Evolutionary conservation across 352 stramenopile genomes (phyloP).

Genomic region (Globisporangium barbulae): DNA sequence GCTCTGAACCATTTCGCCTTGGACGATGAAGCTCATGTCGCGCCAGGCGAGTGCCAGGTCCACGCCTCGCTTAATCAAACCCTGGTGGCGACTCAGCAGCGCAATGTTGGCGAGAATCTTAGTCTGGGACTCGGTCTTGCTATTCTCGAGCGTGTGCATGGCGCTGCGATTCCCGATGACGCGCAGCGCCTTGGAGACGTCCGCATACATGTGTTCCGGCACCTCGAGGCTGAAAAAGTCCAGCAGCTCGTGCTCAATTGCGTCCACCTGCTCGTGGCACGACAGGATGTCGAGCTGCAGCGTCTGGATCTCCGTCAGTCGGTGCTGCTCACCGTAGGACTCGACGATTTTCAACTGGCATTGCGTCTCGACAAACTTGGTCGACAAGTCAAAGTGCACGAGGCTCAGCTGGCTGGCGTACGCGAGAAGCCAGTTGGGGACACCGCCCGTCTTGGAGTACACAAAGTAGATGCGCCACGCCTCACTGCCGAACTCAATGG

Average conservation of each 20-base stretch:
- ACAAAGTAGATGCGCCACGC: conserved; percentile 45
- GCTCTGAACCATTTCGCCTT: neutral
- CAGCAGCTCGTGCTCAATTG: conserved; percentile 57
- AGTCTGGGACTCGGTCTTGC: conserved; percentile 28
- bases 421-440: conserved; percentile 36
- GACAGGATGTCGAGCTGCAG: conserved; percentile 42
- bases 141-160: conserved; percentile 40
- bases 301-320: conserved; percentile 47
- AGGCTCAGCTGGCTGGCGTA: conserved; percentile 42
- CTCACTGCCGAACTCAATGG: conserved; percentile 43
- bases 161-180: conserved; percentile 60
- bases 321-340: conserved; percentile 24
- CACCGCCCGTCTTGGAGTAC: conserved; percentile 28
- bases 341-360: conserved; percentile 32
- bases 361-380: conserved; percentile 29
- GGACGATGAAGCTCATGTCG: conserved; percentile 22
- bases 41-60: conserved; percentile 36
- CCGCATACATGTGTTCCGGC: conserved; percentile 32
- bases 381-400: conserved; percentile 44
- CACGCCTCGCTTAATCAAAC: conserved; percentile 27
- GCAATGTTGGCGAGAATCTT: conserved; percentile 35
- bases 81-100: conserved; percentile 21
- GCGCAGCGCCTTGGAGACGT: conserved; percentile 48
- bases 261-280: conserved; percentile 52
- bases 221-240: conserved; percentile 52